These are phyloP conservation scores for Pythium volutum DNA, from an alignment of 352 stramenopile species.

Conservation along the genomic window DNA sequence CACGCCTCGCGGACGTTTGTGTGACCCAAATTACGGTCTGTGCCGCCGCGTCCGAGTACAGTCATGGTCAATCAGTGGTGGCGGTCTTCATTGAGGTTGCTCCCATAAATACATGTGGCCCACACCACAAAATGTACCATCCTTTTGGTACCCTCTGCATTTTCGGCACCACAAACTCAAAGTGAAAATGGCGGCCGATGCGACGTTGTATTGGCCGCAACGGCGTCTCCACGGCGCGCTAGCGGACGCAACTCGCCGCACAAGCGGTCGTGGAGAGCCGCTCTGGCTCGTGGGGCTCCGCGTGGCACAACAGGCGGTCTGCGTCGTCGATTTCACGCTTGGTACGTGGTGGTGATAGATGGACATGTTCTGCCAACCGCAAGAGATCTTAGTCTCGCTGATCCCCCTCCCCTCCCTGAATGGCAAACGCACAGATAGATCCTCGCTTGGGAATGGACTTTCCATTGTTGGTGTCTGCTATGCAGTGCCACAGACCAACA, in stretches of 20 bases:
- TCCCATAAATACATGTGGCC: no score
- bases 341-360: no score
- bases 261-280: no score
- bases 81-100: no score
- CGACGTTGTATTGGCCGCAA: conserved; percentile 46
- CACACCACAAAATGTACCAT: not conserved
- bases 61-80: no score
- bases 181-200: not conserved
- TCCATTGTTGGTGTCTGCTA: not conserved
- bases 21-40: no score
- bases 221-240: conserved; percentile 5
- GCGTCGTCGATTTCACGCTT: conserved; percentile 12
- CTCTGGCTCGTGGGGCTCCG: conserved; percentile 9
- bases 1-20: no score
- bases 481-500: not conserved
- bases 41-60: no score
- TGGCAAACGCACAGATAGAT: not conserved
- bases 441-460: not conserved
- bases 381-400: no score
- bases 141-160: not conserved
- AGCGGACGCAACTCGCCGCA: not conserved
- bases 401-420: no score
- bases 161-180: not conserved
- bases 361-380: no score
- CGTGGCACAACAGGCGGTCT: not conserved